phyloP scores from a whole-genome alignment of 192 early-diverging fungal species.

The Coemansia asiatica region DNA sequence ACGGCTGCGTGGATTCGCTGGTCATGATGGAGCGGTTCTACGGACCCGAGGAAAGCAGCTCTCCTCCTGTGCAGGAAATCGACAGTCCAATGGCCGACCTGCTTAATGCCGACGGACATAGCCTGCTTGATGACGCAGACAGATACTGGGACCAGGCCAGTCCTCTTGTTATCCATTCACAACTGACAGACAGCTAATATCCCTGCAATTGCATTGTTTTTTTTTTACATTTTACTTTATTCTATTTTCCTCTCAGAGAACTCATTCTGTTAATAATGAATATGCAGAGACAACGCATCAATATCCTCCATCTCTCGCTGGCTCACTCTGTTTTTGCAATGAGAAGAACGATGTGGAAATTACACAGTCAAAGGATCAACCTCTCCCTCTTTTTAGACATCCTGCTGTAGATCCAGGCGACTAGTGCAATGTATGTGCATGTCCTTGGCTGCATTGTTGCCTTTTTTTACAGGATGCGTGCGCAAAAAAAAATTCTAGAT shows the following conservation, averaged over 20 bases:
- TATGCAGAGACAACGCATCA: too few relatives aligned
- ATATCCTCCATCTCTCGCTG: too few relatives aligned
- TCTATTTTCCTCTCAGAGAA: neutral
- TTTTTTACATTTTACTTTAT: too few relatives aligned
- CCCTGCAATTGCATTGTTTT: too few relatives aligned
- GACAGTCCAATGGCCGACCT: neutral
- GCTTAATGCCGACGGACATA: neutral
- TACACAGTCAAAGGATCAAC: neutral
- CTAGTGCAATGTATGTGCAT: neutral
- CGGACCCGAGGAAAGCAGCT: neutral
- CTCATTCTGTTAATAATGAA: too few relatives aligned
- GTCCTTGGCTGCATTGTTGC: neutral
- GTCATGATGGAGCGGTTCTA: neutral
- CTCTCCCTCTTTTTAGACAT: neutral
- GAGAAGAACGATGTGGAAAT: neutral
- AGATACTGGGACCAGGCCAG: conserved; percentile 1
- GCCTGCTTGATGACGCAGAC: neutral
- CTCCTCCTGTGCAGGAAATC: neutral
- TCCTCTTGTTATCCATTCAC: neutral
- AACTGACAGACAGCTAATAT: too few relatives aligned
- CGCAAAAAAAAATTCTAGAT: neutral
- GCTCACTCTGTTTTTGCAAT: too few relatives aligned
- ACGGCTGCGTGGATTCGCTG: neutral
- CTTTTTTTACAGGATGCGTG: neutral
- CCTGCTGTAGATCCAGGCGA: neutral